Evolutionary conservation across 805 yeast genomes (phyloP).

Genomic region (Spathaspora sp.): DNA sequence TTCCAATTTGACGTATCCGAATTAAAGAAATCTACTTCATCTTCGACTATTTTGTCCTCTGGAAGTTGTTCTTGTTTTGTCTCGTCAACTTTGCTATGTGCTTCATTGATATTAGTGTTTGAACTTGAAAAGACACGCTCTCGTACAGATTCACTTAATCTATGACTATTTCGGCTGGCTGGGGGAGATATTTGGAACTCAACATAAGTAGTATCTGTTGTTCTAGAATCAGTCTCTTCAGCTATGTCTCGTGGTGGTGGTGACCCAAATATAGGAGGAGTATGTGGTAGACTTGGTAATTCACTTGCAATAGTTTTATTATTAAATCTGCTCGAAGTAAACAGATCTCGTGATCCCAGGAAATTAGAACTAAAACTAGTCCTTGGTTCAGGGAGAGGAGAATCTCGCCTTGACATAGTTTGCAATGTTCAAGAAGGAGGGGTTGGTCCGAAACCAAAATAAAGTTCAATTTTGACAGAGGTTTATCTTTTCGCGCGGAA

Average conservation of each 20-base stretch:
- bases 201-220: conserved; percentile 3
- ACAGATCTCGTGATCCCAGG: not conserved
- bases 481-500: not conserved
- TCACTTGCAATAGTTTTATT: not conserved
- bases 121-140: conserved; percentile 4
- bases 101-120: not conserved
- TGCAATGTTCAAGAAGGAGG: not conserved
- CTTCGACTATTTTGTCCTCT: conserved; percentile 1
- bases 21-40: conserved; percentile 37
- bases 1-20: conserved; percentile 57
- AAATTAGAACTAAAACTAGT: not conserved
- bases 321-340: not conserved
- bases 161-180: not conserved
- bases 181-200: conserved; percentile 7
- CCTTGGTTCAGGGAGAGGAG: not conserved
- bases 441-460: not conserved
- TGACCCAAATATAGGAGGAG: not conserved
- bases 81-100: not conserved
- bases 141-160: conserved; percentile 1
- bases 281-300: conserved; percentile 7
- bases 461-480: not conserved
- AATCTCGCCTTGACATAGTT: not conserved
- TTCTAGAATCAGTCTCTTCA: not conserved
- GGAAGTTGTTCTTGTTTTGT: not conserved
- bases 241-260: not conserved